Conservation (phyloP, 2,329 filamentous ascomycete genomes). For the Aspergillus fumigatus region DNA sequence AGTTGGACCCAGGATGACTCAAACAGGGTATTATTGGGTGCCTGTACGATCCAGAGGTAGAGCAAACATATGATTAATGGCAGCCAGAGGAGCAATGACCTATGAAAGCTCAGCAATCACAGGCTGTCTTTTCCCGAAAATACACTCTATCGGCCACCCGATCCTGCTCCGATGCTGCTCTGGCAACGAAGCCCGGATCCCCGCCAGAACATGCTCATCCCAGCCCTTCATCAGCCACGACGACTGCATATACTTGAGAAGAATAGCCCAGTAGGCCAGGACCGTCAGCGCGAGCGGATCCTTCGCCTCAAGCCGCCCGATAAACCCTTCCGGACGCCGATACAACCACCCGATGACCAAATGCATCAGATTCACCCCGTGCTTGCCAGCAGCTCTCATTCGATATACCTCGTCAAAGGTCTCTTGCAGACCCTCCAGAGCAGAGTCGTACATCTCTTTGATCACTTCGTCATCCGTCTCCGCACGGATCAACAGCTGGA, state of each 20-base stretch:
- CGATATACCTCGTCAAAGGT: slow-evolving; percentile 18
- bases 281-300: slow-evolving; percentile 24
- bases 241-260: slow-evolving; percentile 27
- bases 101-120: too few species aligned
- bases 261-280: slow-evolving; percentile 28
- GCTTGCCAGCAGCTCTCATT: slow-evolving; percentile 3
- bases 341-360: slow-evolving; percentile 29
- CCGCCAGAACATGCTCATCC: slow-evolving; percentile 29
- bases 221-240: slow-evolving; percentile 33
- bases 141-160: slow-evolving; percentile 20
- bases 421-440: slow-evolving; percentile 9
- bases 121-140: neutral
- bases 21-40: too few species aligned
- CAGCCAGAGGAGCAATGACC: too few species aligned
- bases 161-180: slow-evolving; percentile 20
- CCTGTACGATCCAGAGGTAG: too few species aligned
- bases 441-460: slow-evolving; percentile 4
- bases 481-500: slow-evolving; percentile 11
- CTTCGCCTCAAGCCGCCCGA: slow-evolving; percentile 22
- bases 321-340: slow-evolving; percentile 19
- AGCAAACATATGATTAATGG: too few species aligned
- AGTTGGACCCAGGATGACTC: too few species aligned
- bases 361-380: slow-evolving; percentile 19
- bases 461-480: neutral
- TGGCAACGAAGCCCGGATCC: slow-evolving; percentile 18